A percentile compares a stretch with the other conserved stretches of the same genome.
Conservation (phyloP, 805 yeast genomes). For the Yarrowia divulgata region DNA sequence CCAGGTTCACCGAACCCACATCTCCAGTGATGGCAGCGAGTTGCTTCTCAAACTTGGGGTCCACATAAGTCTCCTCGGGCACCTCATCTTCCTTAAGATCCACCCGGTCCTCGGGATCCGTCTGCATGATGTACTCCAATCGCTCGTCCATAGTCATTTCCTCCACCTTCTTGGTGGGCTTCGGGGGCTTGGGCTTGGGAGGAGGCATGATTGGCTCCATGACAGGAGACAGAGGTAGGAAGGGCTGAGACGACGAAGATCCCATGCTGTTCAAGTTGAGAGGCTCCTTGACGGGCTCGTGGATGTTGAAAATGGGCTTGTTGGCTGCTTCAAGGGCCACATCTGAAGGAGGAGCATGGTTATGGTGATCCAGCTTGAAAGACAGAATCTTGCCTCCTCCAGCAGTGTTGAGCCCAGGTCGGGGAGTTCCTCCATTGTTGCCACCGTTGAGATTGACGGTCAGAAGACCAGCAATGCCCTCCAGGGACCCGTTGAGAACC, state of each 20-base stretch:
- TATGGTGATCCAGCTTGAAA: conserved; percentile 36
- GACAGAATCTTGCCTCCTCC: conserved; percentile 37
- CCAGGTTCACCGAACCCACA: conserved; percentile 3
- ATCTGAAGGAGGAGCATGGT: conserved; percentile 16
- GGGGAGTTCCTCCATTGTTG: background rate
- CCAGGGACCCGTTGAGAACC: conserved; percentile 30
- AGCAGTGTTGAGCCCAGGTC: conserved; percentile 12
- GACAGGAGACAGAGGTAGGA: conserved; percentile 21
- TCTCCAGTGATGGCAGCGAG: conserved; percentile 36
- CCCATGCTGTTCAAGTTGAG: background rate
- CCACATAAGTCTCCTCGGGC: conserved; percentile 13
- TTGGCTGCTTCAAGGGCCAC: conserved; percentile 24
- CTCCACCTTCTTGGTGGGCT: conserved; percentile 35
- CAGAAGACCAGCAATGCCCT: conserved; percentile 33
- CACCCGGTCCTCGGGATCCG: conserved; percentile 38
- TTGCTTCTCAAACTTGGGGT: conserved; percentile 35
- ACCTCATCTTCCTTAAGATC: conserved; percentile 24
- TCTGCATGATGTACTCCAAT: conserved; percentile 35
- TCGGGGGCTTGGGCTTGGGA: conserved; percentile 30
- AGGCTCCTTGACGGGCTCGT: conserved; percentile 30
- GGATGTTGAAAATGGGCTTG: conserved; percentile 37
- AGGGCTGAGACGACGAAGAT: conserved; percentile 9
- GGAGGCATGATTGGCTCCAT: conserved; percentile 26
- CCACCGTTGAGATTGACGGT: conserved; percentile 31
- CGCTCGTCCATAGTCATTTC: conserved; percentile 38